phyloP scores from a whole-genome alignment of 1,284 basidiomycete species.

The Cutaneotrichosporon spelunceum region DNA sequence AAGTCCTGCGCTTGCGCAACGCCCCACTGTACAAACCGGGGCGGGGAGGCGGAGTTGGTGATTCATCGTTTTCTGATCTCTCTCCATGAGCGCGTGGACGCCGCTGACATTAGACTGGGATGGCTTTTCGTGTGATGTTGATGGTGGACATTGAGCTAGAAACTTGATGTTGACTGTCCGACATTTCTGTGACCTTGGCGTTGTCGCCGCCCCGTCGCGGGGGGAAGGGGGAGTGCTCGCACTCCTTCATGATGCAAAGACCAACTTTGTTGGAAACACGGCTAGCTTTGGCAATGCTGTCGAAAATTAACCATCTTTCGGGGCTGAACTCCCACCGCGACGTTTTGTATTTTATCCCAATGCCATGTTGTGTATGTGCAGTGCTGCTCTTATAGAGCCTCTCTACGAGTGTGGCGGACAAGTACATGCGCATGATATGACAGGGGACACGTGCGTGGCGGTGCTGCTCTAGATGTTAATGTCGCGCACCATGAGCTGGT shows the following conservation, averaged over 20 bases:
- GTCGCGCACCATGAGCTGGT: constrained; percentile 17
- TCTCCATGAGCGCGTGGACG: not conserved
- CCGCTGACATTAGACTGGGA: not conserved
- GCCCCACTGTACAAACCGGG: constrained; percentile 49
- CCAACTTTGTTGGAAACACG: constrained; percentile 48
- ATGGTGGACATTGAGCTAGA: constrained; percentile 1
- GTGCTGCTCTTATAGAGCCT: not conserved
- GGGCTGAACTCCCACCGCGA: constrained; percentile 62
- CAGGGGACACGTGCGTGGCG: not conserved
- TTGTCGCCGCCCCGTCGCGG: constrained; percentile 2
- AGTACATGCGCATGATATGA: not conserved
- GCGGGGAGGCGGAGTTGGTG: constrained; percentile 45
- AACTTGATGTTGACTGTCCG: not conserved
- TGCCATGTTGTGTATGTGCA: not conserved
- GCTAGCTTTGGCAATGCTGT: constrained; percentile 64
- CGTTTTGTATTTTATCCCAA: not conserved
- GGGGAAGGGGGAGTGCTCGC: not conserved
- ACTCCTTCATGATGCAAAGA: constrained; percentile 71
- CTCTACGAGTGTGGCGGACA: not conserved
- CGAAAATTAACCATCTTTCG: constrained; percentile 95
- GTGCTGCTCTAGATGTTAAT: constrained; percentile 5
- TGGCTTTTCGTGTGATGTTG: not conserved
- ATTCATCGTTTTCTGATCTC: constrained; percentile 45
- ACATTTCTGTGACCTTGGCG: not conserved
- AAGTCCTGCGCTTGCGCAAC: constrained; percentile 39